phyloP scores from a whole-genome alignment of 2,329 filamentous ascomycete genomes.

The Zasmidium citrigriseum region DNA sequence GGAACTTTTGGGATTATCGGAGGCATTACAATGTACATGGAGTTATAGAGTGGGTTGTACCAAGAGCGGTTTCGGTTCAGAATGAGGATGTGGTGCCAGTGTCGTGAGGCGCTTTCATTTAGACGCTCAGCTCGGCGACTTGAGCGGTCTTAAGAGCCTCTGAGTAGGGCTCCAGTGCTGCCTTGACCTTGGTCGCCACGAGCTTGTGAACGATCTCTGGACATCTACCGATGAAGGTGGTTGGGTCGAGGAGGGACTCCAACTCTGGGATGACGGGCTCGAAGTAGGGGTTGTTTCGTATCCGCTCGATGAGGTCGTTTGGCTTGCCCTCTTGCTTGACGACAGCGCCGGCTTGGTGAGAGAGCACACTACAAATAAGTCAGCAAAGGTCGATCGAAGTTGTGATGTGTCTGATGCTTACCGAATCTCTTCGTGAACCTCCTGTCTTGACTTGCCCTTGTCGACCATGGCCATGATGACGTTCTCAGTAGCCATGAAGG shows the following conservation, averaged over 20 bases:
- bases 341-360: constrained; percentile 70
- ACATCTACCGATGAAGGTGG: constrained; percentile 40
- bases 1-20: not conserved
- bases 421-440: constrained; percentile 82
- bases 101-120: no score
- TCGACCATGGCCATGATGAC: constrained; percentile 79
- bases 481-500: constrained; percentile 62
- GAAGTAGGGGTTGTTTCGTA: constrained; percentile 74
- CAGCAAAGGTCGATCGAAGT: constrained; percentile 2
- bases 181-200: constrained; percentile 37
- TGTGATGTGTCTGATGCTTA: no score
- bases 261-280: constrained; percentile 43
- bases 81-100: no score
- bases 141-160: constrained; percentile 26
- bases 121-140: constrained; percentile 34
- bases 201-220: constrained; percentile 44
- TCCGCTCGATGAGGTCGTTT: constrained; percentile 81
- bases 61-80: no score
- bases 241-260: constrained; percentile 39
- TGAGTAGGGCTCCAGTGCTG: constrained; percentile 37
- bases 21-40: not conserved
- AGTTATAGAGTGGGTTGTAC: no score
- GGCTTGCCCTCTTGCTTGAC: constrained; percentile 72
- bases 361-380: constrained; percentile 58
- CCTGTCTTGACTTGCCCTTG: constrained; percentile 71